Conservation (phyloP, 805 yeast genomes). For the Zygosaccharomyces siamensis region DNA sequence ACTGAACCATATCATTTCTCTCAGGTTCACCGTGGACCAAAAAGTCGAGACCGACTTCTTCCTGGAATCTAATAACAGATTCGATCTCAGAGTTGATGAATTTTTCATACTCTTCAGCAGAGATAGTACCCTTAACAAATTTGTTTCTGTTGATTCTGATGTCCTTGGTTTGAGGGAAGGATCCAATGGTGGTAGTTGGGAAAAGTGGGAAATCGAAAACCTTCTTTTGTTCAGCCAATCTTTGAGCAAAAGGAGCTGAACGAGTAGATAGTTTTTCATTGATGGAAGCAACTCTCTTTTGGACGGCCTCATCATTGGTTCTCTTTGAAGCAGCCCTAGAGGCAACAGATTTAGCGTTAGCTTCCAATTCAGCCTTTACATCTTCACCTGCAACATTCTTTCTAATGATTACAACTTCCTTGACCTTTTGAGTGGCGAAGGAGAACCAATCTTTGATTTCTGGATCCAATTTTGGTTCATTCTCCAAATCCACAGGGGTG, state of each 20-base stretch:
- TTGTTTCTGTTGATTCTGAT: conserved; percentile 98
- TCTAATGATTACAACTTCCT: conserved; percentile 87
- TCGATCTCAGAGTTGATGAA: conserved; percentile 97
- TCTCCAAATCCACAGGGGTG: conserved; percentile 94
- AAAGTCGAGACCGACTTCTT: conserved; percentile 96
- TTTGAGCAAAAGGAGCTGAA: conserved; percentile 76
- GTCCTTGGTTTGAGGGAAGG: conserved; percentile 99
- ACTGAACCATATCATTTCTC: conserved; percentile 99
- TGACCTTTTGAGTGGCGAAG: conserved; percentile 93
- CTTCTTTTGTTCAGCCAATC: conserved; percentile 83
- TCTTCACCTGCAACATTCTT: conserved; percentile 80
- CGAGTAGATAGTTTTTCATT: conserved; percentile 77
- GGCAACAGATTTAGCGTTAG: conserved; percentile 80
- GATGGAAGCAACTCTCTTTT: conserved; percentile 75
- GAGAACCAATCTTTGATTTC: conserved; percentile 97
- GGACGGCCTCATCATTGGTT: conserved; percentile 89
- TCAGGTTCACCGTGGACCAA: conserved; percentile 99
- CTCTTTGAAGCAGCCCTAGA: conserved; percentile 82
- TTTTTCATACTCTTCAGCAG: conserved; percentile 91
- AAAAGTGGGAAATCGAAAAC: conserved; percentile 91
- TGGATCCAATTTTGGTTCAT: conserved; percentile 86
- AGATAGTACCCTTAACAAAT: conserved; percentile 92
- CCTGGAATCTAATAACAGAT: conserved; percentile 96
- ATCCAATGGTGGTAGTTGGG: conserved; percentile 99
- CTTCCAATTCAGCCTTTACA: conserved; percentile 70